Evolutionary conservation across 768 basidiomycete genomes (phyloP).

Genomic region (Calvatia gigantea): DNA sequence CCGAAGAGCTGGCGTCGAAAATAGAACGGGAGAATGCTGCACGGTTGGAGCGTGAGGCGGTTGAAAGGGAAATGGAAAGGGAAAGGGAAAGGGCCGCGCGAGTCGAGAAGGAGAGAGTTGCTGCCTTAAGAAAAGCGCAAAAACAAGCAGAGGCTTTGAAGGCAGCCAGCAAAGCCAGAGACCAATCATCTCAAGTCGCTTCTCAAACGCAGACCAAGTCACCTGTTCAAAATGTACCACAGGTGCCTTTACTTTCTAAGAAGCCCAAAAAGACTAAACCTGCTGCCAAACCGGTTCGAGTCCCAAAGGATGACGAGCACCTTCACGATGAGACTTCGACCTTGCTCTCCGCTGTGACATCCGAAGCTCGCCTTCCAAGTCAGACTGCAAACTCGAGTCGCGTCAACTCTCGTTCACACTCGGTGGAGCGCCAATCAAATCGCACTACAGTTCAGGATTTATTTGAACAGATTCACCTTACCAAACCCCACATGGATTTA

Average conservation of each 20-base stretch:
- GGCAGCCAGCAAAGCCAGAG: neutral
- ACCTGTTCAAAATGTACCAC: constrained; percentile 71
- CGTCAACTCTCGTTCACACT: constrained; percentile 58
- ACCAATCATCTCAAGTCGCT: constrained; percentile 9
- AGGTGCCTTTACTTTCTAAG: constrained; percentile 75
- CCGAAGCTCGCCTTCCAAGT: constrained; percentile 41
- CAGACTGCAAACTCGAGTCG: constrained; percentile 44
- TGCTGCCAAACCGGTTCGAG: constrained; percentile 50
- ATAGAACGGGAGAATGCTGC: constrained; percentile 20
- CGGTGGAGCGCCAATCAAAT: constrained; percentile 42
- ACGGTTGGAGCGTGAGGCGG: constrained; percentile 30
- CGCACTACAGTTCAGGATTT: constrained; percentile 58
- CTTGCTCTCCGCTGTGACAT: constrained; percentile 39
- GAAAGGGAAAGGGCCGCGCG: constrained; percentile 10
- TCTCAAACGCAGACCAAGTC: constrained; percentile 50
- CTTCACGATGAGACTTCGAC: constrained; percentile 38
- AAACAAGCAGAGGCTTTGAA: constrained; percentile 15
- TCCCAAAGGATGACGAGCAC: constrained; percentile 54
- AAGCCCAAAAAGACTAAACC: constrained; percentile 84
- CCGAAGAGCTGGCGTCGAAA: constrained; percentile 30
- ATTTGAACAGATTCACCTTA: constrained; percentile 63
- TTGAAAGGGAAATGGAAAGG: constrained; percentile 15
- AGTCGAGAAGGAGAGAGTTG: constrained; percentile 4
- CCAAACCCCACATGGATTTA: constrained; percentile 62
- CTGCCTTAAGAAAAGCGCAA: constrained; percentile 19